Conservation (phyloP, 2,329 filamentous ascomycete species). For the Simplicillium aogashimaense region DNA sequence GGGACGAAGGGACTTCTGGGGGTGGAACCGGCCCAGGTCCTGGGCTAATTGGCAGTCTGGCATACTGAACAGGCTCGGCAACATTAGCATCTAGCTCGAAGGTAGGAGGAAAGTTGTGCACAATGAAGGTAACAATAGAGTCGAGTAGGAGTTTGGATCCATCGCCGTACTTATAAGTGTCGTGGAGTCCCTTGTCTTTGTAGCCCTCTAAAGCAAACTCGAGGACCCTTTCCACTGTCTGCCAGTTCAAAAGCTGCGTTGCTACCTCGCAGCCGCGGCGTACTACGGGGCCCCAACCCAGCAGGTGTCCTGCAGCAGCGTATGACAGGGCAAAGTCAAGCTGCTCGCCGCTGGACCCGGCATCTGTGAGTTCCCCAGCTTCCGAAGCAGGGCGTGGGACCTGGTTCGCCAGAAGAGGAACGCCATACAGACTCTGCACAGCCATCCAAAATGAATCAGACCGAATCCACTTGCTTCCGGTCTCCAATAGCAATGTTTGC, state of each 20-base stretch:
- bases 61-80: conserved; percentile 22
- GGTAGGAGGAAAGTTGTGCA: conserved; percentile 46
- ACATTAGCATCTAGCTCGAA: conserved; percentile 47
- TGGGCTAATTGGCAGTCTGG: conserved; percentile 25
- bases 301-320: conserved; percentile 49
- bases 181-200: conserved; percentile 24
- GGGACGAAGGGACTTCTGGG: conserved; percentile 7
- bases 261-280: conserved; percentile 51
- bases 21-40: conserved; percentile 8
- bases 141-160: conserved; percentile 45
- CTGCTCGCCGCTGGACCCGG: conserved; percentile 29
- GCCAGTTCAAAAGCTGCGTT: conserved; percentile 48
- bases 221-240: conserved; percentile 50
- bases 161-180: conserved; percentile 39
- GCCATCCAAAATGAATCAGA: conserved; percentile 47
- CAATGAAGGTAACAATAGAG: conserved; percentile 47
- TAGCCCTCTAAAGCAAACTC: conserved; percentile 42
- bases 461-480: conserved; percentile 41
- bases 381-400: conserved; percentile 16
- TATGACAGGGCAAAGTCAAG: conserved; percentile 53
- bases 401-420: conserved; percentile 32
- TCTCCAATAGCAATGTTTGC: conserved; percentile 29
- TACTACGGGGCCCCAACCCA: conserved; percentile 45
- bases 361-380: conserved; percentile 21
- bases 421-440: conserved; percentile 47